phyloP scores from a whole-genome alignment of 2,329 filamentous ascomycete species.

The Sporothrix mexicana region DNA sequence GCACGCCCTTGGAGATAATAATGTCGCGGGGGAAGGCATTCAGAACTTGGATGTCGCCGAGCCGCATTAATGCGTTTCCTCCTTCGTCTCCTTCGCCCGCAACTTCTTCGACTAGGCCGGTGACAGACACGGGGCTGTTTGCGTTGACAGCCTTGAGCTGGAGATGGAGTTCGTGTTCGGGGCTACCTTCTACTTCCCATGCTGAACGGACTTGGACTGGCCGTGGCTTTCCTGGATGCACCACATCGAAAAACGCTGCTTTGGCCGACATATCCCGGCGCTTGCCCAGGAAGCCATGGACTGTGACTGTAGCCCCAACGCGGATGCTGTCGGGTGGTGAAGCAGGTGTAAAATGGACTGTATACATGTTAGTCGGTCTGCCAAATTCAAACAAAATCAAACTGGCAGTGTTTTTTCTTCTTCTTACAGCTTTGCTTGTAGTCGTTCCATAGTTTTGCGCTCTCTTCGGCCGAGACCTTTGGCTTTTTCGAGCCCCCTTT shows the following conservation, averaged over 20 bases:
- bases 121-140: conserved; percentile 60
- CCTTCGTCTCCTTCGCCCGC: background rate
- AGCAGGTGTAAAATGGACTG: conserved; percentile 44
- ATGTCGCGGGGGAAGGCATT: conserved; percentile 78
- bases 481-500: background rate
- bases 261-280: conserved; percentile 70
- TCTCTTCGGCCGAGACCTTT: background rate
- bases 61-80: conserved; percentile 41
- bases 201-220: conserved; percentile 52
- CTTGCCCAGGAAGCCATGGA: conserved; percentile 75
- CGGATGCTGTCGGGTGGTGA: conserved; percentile 41
- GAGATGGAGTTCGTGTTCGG: conserved; percentile 47
- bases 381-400: background rate
- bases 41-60: conserved; percentile 68
- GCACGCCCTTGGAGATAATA: conserved; percentile 74
- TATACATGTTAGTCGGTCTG: background rate
- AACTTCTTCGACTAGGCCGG: conserved; percentile 45
- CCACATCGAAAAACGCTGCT: conserved; percentile 70
- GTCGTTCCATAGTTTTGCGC: conserved; percentile 44
- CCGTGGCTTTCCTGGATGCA: conserved; percentile 44
- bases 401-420: background rate
- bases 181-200: conserved; percentile 47
- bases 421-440: conserved; percentile 54
- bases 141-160: conserved; percentile 54
- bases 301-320: conserved; percentile 52